Evolutionary conservation across 495 filamentous ascomycete genomes (phyloP).

Genomic region (Penicillium odoratum): DNA sequence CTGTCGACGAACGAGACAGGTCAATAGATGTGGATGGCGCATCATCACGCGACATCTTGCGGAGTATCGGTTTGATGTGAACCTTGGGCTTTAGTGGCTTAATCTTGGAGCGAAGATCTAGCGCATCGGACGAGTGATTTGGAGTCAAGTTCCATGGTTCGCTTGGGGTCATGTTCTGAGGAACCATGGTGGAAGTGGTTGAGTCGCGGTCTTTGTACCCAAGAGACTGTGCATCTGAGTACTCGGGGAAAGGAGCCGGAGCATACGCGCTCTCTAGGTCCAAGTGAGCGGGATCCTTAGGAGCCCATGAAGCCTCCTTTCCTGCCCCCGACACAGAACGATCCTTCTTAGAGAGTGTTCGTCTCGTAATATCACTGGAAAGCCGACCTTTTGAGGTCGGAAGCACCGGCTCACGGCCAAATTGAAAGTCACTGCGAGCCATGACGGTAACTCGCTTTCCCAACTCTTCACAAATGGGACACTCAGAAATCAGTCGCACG

Average conservation of each 20-base stretch:
- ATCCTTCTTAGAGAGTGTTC: slow-evolving; percentile 12
- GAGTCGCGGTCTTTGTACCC: slow-evolving; percentile 11
- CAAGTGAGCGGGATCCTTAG: slow-evolving; percentile 17
- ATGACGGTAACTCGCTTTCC: slow-evolving; percentile 17
- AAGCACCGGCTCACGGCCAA: slow-evolving; percentile 22
- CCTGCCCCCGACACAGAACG: slow-evolving; percentile 8
- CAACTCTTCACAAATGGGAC: slow-evolving; percentile 10
- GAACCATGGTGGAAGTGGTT: slow-evolving; percentile 13
- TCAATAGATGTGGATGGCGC: slow-evolving; percentile 47
- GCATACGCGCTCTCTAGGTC: slow-evolving; percentile 16
- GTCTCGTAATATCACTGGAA: slow-evolving; percentile 16
- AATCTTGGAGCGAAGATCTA: slow-evolving; percentile 27
- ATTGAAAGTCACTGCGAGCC: slow-evolving; percentile 25
- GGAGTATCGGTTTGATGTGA: slow-evolving; percentile 59
- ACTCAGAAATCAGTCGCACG: slow-evolving; percentile 15
- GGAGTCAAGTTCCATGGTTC: slow-evolving; percentile 16
- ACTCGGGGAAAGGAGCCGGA: slow-evolving; percentile 21
- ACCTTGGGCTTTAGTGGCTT: slow-evolving; percentile 33
- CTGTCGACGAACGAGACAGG: slow-evolving; percentile 53
- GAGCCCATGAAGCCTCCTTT: slow-evolving; percentile 6
- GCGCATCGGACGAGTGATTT: slow-evolving; percentile 21
- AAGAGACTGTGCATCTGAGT: slow-evolving; percentile 15
- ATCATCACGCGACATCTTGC: slow-evolving; percentile 53
- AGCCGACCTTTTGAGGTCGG: slow-evolving; percentile 16
- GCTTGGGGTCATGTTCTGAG: slow-evolving; percentile 10